Evolutionary conservation across 345 rosid species (phyloP), one percentile per base, ranked within the genome.

Genomic region (Syzygium oleosum): DNA sequence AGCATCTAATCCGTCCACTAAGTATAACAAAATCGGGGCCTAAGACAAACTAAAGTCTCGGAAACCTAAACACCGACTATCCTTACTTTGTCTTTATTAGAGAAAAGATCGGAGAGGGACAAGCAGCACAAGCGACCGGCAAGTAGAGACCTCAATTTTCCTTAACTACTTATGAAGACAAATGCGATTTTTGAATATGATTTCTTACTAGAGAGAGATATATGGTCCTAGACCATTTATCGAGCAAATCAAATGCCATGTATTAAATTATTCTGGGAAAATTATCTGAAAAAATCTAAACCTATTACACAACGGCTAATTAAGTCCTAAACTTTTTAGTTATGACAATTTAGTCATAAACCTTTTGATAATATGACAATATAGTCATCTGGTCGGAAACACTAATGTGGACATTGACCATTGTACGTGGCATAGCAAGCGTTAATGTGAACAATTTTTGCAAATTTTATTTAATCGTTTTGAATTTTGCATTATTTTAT

Each of bases 401-500:
- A 2, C 2, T 6, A 14, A 29, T 1, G 9, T 31, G 3, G 3
- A 31, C 1, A 0, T 8, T 34, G 8, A 9, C 12, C 0, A 8
- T 14, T 2, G 4, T 31, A 65, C 8, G 7, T 15, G 3, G 0
- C 12, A 65, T 1, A 2, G 3, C 1, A 1, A 4, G 8, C 1
- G 16, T 5, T 34, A 17, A 16, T 1, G 17, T 31, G 8, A 6
- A 31, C 14, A 16, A 65, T 31, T 31, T 16, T 65, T 61, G 15
- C 17, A n/a, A 61, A n/a, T 1, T n/a, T 61, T 61, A 7, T 13
- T 59, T n/a, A 61, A 12, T 27, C 5, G 43, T 61, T 27, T 27
- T 12, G 2, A 27, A 61, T 2, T n/a, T n/a, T 61, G n/a, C 34
- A 14, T 52, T 15, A 52, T 3, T n/a, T 10, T 43, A 43, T 43